Evolutionary conservation across 768 basidiomycete species (phyloP).

Genomic region (Auricularia auricula-judae): DNA sequence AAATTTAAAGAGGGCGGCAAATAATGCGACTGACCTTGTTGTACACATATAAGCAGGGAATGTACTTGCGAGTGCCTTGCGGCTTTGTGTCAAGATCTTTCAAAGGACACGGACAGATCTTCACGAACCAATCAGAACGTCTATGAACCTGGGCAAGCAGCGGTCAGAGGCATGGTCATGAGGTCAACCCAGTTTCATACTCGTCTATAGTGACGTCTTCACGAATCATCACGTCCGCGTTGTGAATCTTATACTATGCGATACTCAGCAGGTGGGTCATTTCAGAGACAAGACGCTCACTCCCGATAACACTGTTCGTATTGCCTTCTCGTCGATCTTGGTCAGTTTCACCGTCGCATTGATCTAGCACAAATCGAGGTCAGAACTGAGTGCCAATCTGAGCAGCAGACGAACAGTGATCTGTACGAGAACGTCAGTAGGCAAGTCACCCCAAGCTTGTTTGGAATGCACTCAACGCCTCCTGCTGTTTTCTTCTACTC

Average conservation of each 20-base stretch:
- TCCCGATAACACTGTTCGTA: constrained; percentile 87
- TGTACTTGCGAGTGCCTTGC: constrained; percentile 83
- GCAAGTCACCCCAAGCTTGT: constrained; percentile 6
- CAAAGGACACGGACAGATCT: neutral
- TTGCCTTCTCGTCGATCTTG: constrained; percentile 89
- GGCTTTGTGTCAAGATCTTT: neutral
- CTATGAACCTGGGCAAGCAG: constrained; percentile 92
- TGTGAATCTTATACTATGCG: constrained; percentile 56
- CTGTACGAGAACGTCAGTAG: constrained; percentile 23
- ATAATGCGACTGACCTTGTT: constrained; percentile 48
- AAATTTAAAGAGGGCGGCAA: no score
- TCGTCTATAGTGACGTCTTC: constrained; percentile 62
- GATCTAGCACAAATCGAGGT: constrained; percentile 31
- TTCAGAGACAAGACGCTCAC: constrained; percentile 30
- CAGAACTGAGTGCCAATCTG: neutral
- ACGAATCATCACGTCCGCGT: constrained; percentile 96
- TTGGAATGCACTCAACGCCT: constrained; percentile 33
- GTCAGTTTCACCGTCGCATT: constrained; percentile 91
- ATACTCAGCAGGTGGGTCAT: neutral
- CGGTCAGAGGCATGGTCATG: constrained; percentile 40
- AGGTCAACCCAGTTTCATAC: constrained; percentile 3
- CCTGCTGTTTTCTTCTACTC: constrained; percentile 66
- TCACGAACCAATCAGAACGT: constrained; percentile 77
- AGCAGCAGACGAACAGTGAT: constrained; percentile 47
- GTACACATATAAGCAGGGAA: constrained; percentile 91